A percentile compares a stretch with the other conserved stretches of the same genome.
Evolutionary conservation across 805 yeast species (phyloP).

Genomic region (Wickerhamomyces tratensis): DNA sequence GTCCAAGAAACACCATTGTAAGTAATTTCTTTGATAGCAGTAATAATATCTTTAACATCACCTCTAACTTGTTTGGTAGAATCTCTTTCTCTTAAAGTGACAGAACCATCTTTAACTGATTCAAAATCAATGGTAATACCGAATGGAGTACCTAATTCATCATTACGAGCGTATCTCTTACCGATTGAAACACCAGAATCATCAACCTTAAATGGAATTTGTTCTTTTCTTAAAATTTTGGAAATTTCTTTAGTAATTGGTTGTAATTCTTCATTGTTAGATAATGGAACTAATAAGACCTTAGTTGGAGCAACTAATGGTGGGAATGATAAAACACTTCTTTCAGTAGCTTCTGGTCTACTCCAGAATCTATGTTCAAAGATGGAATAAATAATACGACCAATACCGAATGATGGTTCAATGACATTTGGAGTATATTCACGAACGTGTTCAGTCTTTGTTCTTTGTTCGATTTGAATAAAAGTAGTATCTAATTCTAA

Average conservation of each 20-base stretch:
- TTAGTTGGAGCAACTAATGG: constrained; percentile 97
- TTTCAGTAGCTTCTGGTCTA: constrained; percentile 82
- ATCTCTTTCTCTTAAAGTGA: constrained; percentile 96
- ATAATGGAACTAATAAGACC: constrained; percentile 90
- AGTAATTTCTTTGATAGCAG: constrained; percentile 68
- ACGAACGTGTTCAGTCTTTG: constrained; percentile 81
- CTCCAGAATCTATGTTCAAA: constrained; percentile 95
- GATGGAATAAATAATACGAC: constrained; percentile 87
- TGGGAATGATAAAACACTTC: constrained; percentile 86
- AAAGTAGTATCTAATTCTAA: constrained; percentile 68
- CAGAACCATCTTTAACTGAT: constrained; percentile 75
- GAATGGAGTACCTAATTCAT: constrained; percentile 97
- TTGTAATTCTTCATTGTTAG: constrained; percentile 69
- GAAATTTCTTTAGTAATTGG: constrained; percentile 70
- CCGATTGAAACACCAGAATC: constrained; percentile 97
- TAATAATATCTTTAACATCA: constrained; percentile 57
- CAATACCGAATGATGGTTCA: constrained; percentile 99
- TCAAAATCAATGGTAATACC: constrained; percentile 97
- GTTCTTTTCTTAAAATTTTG: constrained; percentile 60
- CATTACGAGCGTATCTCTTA: constrained; percentile 96
- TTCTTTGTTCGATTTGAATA: constrained; percentile 66
- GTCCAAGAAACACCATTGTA: constrained; percentile 73
- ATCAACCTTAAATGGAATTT: constrained; percentile 91
- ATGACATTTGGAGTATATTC: constrained; percentile 96
- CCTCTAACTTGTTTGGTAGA: constrained; percentile 97